These are phyloP conservation scores for Cydonia oblonga DNA, from an alignment of 331 rosid species.

Conservation along the genomic window DNA sequence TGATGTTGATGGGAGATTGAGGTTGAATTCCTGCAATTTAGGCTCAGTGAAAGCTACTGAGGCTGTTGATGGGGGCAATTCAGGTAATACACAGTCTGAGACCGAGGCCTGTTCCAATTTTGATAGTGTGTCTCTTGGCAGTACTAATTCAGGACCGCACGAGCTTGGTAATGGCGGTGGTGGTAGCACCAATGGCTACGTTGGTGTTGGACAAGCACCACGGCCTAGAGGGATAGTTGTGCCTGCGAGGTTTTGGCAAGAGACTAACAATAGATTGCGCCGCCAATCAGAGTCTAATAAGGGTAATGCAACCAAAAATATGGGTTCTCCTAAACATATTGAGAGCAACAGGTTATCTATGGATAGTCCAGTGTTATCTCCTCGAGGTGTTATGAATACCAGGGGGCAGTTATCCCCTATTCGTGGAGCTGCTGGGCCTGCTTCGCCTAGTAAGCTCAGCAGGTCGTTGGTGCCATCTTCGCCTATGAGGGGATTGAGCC, in stretches of 20 bases:
- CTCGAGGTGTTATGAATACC: conserved; percentile 39
- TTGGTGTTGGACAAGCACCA: conserved; percentile 22
- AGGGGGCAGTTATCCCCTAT: conserved; percentile 49
- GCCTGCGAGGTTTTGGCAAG: conserved; percentile 70
- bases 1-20: conserved; percentile 25
- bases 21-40: conserved; percentile 10
- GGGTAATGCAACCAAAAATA: conserved; percentile 29
- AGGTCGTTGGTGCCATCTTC: conserved; percentile 30
- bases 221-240: conserved; percentile 41
- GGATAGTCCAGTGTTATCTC: conserved; percentile 53
- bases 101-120: conserved; percentile 45
- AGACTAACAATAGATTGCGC: conserved; percentile 36
- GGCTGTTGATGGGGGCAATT: conserved; percentile 25
- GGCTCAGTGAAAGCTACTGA: conserved; percentile 16
- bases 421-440: conserved; percentile 40
- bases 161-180: conserved; percentile 9
- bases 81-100: conserved; percentile 19
- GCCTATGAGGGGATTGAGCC: conserved; percentile 62
- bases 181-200: background rate
- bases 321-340: conserved; percentile 29
- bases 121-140: conserved; percentile 66
- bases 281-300: conserved; percentile 41
- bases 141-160: conserved; percentile 31
- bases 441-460: conserved; percentile 56
- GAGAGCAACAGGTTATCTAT: conserved; percentile 28